Evolutionary conservation across 805 yeast species (phyloP).

Genomic region (Zygotorulaspora sp.): DNA sequence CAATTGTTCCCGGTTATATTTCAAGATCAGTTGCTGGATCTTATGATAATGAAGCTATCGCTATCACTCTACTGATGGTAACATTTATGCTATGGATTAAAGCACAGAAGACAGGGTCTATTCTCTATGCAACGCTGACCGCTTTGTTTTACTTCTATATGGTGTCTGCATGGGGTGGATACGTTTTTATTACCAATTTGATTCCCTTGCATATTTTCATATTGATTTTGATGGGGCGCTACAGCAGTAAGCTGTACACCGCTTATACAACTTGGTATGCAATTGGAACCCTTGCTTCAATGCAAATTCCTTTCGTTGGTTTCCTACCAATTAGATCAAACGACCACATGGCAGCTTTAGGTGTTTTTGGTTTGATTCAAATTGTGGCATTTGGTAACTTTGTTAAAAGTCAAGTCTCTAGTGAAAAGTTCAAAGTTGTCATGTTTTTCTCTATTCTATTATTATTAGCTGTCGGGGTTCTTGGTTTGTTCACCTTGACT

Average conservation of each 20-base stretch:
- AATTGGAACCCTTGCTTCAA: slow-evolving; percentile 93
- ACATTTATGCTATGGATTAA: slow-evolving; percentile 96
- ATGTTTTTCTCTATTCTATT: slow-evolving; percentile 54
- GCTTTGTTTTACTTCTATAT: slow-evolving; percentile 92
- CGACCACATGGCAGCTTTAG: slow-evolving; percentile 97
- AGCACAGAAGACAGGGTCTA: slow-evolving; percentile 85
- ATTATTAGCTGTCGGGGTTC: slow-evolving; percentile 58
- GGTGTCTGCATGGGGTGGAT: slow-evolving; percentile 99
- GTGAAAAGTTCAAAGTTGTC: slow-evolving; percentile 67
- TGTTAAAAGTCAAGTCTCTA: slow-evolving; percentile 66
- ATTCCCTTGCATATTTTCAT: slow-evolving; percentile 94
- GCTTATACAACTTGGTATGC: slow-evolving; percentile 97
- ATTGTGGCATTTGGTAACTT: slow-evolving; percentile 82
- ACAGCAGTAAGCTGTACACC: slow-evolving; percentile 73
- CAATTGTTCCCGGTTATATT: slow-evolving; percentile 97
- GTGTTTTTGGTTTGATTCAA: slow-evolving; percentile 93
- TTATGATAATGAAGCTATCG: slow-evolving; percentile 98
- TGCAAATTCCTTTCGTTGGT: slow-evolving; percentile 99
- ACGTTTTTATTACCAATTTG: slow-evolving; percentile 95
- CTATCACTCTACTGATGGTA: slow-evolving; percentile 91
- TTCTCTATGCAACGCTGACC: slow-evolving; percentile 74
- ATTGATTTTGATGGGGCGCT: slow-evolving; percentile 89
- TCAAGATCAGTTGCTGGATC: slow-evolving; percentile 98
- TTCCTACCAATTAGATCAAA: slow-evolving; percentile 94
- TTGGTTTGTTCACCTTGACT: slow-evolving; percentile 73